Conservation (phyloP, 106 monocot species). For the Phalaenopsis equestris region DNA sequence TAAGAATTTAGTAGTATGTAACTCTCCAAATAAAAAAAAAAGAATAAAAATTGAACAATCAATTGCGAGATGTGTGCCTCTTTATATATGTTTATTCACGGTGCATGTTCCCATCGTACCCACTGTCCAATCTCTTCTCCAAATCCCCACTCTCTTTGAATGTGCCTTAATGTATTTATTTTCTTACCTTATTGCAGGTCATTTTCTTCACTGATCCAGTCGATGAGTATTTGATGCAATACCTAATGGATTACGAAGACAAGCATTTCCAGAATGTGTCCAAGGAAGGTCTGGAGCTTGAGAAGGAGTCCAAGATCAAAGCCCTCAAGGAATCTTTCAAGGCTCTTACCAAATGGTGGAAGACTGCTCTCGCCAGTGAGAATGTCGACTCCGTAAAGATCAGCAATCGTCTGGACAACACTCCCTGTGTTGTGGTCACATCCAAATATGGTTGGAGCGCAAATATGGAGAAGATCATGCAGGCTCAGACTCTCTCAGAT, state of each 20-base stretch:
- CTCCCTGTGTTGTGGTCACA: constrained; percentile 87
- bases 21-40: no score
- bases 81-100: no score
- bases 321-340: constrained; percentile 93
- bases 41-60: no score
- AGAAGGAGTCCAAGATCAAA: constrained; percentile 86
- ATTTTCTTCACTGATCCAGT: constrained; percentile 97
- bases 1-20: no score
- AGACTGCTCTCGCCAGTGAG: constrained; percentile 55
- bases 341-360: constrained; percentile 94
- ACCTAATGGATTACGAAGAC: constrained; percentile 98
- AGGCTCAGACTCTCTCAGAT: constrained; percentile 83
- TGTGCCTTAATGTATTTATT: background rate
- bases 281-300: constrained; percentile 90
- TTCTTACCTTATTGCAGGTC: constrained; percentile 37
- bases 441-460: constrained; percentile 96
- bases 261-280: constrained; percentile 97
- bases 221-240: constrained; percentile 98
- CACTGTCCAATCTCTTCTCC: no score
- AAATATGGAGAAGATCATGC: constrained; percentile 99
- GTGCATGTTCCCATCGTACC: no score
- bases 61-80: no score
- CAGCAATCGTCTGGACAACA: constrained; percentile 83
- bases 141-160: background rate
- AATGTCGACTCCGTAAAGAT: constrained; percentile 90